Percentiles rank a stretch among this genome's conserved stretches.
phyloP scores from a whole-genome alignment of 805 yeast species.

The Wickerhamiella musiphila region DNA sequence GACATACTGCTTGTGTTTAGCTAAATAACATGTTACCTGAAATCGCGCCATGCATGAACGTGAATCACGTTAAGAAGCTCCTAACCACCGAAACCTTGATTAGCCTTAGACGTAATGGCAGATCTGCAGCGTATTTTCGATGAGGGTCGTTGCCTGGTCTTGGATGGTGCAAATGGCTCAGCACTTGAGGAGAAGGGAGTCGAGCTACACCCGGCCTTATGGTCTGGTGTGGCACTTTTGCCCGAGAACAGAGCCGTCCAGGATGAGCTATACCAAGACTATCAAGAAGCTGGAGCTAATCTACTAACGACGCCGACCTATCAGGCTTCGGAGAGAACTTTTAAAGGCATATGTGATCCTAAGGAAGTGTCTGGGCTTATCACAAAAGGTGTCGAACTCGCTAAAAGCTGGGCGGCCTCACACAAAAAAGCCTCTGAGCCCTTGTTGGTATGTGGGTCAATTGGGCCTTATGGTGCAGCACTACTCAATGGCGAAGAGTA shows the following conservation, averaged over 20 bases:
- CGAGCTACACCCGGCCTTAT: slow-evolving; percentile 30
- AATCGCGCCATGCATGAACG: too few species aligned
- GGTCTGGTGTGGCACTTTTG: slow-evolving; percentile 41
- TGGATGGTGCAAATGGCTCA: slow-evolving; percentile 54
- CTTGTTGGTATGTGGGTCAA: slow-evolving; percentile 34
- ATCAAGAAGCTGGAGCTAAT: slow-evolving; percentile 37
- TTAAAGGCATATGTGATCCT: too few species aligned
- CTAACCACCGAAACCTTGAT: too few species aligned
- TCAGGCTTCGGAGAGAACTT: slow-evolving; percentile 34
- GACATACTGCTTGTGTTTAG: not conserved
- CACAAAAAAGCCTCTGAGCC: not conserved
- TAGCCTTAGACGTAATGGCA: too few species aligned
- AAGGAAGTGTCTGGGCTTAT: too few species aligned
- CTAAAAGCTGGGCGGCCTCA: slow-evolving; percentile 15
- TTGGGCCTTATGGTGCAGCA: slow-evolving; percentile 67
- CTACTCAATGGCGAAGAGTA: slow-evolving; percentile 56
- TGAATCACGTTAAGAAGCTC: too few species aligned
- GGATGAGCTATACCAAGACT: slow-evolving; percentile 33
- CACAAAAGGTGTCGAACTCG: slow-evolving; percentile 13
- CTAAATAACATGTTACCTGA: too few species aligned
- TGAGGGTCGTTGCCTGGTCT: too few species aligned
- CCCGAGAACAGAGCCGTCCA: slow-evolving; percentile 28
- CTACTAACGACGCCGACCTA: slow-evolving; percentile 40
- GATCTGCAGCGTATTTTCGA: too few species aligned
- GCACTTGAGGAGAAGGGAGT: slow-evolving; percentile 36